Percentiles rank a stretch among this genome's conserved stretches.
Evolutionary conservation across 495 filamentous ascomycete genomes (phyloP).

Genomic region (Trichoderma erinaceum): DNA sequence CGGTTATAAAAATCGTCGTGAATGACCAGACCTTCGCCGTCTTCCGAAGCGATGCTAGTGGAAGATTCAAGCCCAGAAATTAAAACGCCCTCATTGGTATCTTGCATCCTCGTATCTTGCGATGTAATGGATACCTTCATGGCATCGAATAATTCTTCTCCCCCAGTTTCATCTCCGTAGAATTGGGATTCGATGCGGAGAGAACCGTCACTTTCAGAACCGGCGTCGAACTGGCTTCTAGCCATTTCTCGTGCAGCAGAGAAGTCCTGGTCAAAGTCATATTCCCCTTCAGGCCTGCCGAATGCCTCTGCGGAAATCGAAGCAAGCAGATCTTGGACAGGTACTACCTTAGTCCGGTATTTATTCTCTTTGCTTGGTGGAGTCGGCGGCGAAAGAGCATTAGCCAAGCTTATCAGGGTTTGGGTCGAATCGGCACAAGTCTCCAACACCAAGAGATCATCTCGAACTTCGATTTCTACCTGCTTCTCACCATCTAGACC

Average conservation of each 20-base stretch:
- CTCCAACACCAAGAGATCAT: slow-evolving; percentile 85
- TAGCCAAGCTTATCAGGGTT: slow-evolving; percentile 74
- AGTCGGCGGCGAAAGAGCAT: slow-evolving; percentile 74
- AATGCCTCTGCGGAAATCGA: slow-evolving; percentile 86
- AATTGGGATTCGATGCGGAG: slow-evolving; percentile 37
- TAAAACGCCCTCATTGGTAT: slow-evolving; percentile 53
- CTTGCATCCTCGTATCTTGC: slow-evolving; percentile 35
- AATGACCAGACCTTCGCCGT: slow-evolving; percentile 52
- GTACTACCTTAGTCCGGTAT: slow-evolving; percentile 81
- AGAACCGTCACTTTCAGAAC: slow-evolving; percentile 28
- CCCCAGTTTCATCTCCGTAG: slow-evolving; percentile 27
- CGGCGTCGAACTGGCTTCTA: slow-evolving; percentile 31
- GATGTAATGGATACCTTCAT: slow-evolving; percentile 29
- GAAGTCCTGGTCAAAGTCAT: slow-evolving; percentile 53
- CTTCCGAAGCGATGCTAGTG: slow-evolving; percentile 5
- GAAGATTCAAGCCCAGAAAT: slow-evolving; percentile 40
- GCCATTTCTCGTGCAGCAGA: slow-evolving; percentile 34
- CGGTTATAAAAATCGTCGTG: slow-evolving; percentile 76
- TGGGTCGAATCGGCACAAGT: slow-evolving; percentile 96
- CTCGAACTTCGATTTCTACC: slow-evolving; percentile 72
- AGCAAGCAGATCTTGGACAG: slow-evolving; percentile 79
- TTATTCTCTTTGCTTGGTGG: slow-evolving; percentile 73
- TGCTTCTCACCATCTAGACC: slow-evolving; percentile 52
- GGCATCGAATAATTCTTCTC: slow-evolving; percentile 38
- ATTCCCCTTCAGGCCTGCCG: slow-evolving; percentile 47